Percentiles rank a stretch among this genome's conserved stretches.
Evolutionary conservation across 2,329 filamentous ascomycete genomes (phyloP).

Genomic region (Arthrinium phaeospermum): DNA sequence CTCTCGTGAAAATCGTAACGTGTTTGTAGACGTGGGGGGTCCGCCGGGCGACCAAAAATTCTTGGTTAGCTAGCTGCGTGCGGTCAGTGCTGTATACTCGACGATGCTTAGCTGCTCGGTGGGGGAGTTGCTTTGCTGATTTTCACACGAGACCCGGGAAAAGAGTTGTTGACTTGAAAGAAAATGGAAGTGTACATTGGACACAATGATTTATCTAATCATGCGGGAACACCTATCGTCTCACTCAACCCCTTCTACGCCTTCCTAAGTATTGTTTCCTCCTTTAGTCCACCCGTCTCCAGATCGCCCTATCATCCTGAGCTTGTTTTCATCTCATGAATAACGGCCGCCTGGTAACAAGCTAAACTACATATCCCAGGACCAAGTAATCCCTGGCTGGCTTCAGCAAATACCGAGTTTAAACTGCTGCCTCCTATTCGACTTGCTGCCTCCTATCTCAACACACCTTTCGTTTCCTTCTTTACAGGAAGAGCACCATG

Average conservation of each 20-base stretch:
- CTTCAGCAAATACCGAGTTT: not conserved
- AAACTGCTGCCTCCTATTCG: conserved; percentile 10
- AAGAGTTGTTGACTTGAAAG: not conserved
- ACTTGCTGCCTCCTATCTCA: conserved; percentile 1
- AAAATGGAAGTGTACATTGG: conserved; percentile 13
- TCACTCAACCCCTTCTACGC: conserved; percentile 8
- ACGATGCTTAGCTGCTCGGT: not conserved
- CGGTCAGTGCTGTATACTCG: not conserved
- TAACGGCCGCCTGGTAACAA: not conserved
- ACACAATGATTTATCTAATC: conserved; percentile 19
- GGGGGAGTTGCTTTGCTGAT: not conserved
- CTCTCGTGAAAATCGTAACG: not conserved
- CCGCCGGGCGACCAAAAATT: not conserved
- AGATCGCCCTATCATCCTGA: not conserved
- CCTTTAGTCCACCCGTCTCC: not conserved
- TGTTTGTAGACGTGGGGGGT: not conserved
- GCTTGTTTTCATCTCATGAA: not conserved
- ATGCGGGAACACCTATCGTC: conserved; percentile 6
- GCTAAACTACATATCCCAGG: not conserved
- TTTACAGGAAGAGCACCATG: conserved; percentile 56
- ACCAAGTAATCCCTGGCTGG: not conserved
- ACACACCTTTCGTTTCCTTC: conserved; percentile 10
- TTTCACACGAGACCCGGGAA: not conserved
- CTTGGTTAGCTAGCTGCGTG: not conserved
- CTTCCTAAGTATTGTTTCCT: not conserved